Conservation (phyloP, 305 asterid genomes). For the Ilex paraguariensis region DNA sequence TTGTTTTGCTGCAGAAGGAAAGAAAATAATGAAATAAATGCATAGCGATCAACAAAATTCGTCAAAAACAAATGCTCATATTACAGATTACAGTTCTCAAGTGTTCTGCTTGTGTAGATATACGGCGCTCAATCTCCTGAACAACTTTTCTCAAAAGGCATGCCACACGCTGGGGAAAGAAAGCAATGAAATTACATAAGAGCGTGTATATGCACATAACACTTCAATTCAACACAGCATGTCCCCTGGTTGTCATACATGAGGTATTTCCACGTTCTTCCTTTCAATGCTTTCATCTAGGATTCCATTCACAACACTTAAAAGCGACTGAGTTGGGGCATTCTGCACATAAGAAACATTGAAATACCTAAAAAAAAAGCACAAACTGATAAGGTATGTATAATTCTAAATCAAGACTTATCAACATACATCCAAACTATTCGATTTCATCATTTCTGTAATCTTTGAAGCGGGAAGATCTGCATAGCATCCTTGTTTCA, state of each 20-base stretch:
- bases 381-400: background rate
- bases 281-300: conserved; percentile 83
- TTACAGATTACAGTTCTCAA: conserved; percentile 55
- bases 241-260: conserved; percentile 41
- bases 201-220: background rate
- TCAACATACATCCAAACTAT: conserved; percentile 78
- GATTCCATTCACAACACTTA: conserved; percentile 77
- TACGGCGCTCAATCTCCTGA: conserved; percentile 93
- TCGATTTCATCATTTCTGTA: conserved; percentile 90
- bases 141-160: conserved; percentile 83
- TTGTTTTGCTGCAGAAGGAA: conserved; percentile 67
- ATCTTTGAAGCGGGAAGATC: conserved; percentile 78
- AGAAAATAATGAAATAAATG: conserved; percentile 9
- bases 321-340: conserved; percentile 89
- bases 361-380: conserved; percentile 12
- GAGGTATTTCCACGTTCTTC: conserved; percentile 86
- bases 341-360: conserved; percentile 42
- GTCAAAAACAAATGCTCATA: conserved; percentile 4
- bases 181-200: conserved; percentile 14
- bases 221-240: conserved; percentile 4
- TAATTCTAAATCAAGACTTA: conserved; percentile 1
- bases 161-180: conserved; percentile 64
- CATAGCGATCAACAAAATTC: conserved; percentile 1
- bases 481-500: conserved; percentile 63
- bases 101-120: conserved; percentile 92